Conservation (phyloP, 257 asterid species). For the Perilla frutescens region DNA sequence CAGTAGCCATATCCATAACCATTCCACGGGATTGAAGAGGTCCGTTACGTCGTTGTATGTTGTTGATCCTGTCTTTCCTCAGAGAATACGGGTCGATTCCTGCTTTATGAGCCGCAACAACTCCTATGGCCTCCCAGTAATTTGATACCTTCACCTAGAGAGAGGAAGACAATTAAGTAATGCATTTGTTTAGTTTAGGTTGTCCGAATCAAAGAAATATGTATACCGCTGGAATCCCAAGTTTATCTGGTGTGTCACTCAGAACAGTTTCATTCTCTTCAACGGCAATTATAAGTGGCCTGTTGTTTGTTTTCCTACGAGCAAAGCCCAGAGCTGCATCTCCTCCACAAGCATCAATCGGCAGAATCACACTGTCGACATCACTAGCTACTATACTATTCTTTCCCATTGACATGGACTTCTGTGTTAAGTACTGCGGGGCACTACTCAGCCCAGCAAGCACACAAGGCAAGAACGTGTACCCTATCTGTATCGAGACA, state of each 20-base stretch:
- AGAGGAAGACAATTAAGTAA: too few relatives aligned
- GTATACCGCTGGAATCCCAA: constrained; percentile 75
- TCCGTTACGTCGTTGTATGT: constrained; percentile 33
- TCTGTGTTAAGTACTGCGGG: constrained; percentile 65
- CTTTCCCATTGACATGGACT: constrained; percentile 40
- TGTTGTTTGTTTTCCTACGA: constrained; percentile 45
- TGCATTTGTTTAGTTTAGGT: too few relatives aligned
- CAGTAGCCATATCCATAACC: constrained; percentile 36
- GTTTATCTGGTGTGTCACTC: constrained; percentile 72
- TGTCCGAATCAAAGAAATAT: background rate
- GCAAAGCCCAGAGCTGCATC: constrained; percentile 86
- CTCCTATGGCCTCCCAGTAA: constrained; percentile 97
- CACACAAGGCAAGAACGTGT: constrained; percentile 98
- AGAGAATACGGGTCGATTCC: constrained; percentile 84
- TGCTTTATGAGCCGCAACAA: constrained; percentile 87
- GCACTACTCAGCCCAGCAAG: constrained; percentile 90
- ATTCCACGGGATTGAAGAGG: constrained; percentile 27
- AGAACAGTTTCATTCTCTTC: constrained; percentile 91
- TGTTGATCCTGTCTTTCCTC: constrained; percentile 62
- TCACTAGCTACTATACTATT: constrained; percentile 65
- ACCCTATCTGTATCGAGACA: constrained; percentile 66
- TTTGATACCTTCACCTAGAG: constrained; percentile 76
- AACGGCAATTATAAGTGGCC: constrained; percentile 82
- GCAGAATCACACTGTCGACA: constrained; percentile 90
- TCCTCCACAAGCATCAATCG: constrained; percentile 86